phyloP scores from a whole-genome alignment of 345 rosid species.

The Geranium rotundifolium region DNA sequence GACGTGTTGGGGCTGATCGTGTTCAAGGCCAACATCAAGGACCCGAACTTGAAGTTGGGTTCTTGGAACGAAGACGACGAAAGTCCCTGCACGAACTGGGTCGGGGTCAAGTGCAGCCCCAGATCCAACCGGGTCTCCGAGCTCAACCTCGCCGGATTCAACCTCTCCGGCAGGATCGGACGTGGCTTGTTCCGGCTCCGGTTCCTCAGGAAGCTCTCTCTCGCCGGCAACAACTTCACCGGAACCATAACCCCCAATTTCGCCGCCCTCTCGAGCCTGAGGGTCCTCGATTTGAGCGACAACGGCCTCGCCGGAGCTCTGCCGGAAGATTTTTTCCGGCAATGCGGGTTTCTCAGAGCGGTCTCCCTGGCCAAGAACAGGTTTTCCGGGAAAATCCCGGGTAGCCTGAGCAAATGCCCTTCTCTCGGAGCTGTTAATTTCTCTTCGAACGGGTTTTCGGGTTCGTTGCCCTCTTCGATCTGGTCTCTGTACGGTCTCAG shows the following conservation, averaged over 20 bases:
- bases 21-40: constrained; percentile 75
- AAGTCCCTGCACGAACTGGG: constrained; percentile 58
- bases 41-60: constrained; percentile 56
- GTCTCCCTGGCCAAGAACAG: constrained; percentile 61
- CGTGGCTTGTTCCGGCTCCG: constrained; percentile 74
- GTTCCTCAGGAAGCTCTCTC: constrained; percentile 55
- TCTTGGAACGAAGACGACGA: constrained; percentile 89
- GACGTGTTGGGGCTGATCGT: constrained; percentile 76
- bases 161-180: constrained; percentile 79
- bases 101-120: constrained; percentile 74
- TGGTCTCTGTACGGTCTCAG: constrained; percentile 68
- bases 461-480: constrained; percentile 47
- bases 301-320: constrained; percentile 57
- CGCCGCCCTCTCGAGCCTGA: constrained; percentile 42
- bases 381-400: constrained; percentile 68
- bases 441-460: constrained; percentile 64
- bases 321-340: constrained; percentile 55
- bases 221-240: constrained; percentile 63
- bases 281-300: constrained; percentile 62
- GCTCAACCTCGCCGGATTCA: constrained; percentile 58
- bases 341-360: constrained; percentile 66
- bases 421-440: constrained; percentile 58
- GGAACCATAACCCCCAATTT: constrained; percentile 59
- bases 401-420: constrained; percentile 52
- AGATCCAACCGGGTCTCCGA: constrained; percentile 62